Evolutionary conservation across 208 protist genomes (phyloP).

Genomic region (Balamuthia mandrillaris): DNA sequence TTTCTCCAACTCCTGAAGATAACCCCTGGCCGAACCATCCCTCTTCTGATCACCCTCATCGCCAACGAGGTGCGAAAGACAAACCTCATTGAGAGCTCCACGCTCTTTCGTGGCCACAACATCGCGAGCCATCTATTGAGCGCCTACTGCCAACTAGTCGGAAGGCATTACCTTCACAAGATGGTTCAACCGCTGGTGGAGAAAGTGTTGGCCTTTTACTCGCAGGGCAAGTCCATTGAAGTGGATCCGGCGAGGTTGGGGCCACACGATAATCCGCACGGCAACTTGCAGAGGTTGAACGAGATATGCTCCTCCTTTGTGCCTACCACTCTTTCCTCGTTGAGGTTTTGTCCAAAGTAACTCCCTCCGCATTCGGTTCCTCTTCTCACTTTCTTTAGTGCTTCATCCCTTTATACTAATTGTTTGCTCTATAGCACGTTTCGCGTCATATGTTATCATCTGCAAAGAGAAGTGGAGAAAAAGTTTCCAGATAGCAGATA

Average conservation of each 20-base stretch:
- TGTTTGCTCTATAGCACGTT: background rate
- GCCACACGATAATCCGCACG: background rate
- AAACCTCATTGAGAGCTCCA: background rate
- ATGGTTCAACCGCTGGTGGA: background rate
- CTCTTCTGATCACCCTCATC: background rate
- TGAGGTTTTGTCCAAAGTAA: background rate
- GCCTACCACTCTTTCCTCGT: background rate
- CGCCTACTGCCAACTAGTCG: background rate
- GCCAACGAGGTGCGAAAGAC: constrained; percentile 3
- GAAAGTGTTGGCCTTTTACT: background rate
- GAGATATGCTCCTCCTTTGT: background rate
- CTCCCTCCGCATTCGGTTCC: background rate
- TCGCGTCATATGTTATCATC: background rate
- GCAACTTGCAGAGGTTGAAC: background rate
- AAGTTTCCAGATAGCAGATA: constrained; percentile 13
- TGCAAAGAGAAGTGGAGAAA: background rate
- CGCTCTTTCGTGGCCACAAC: background rate
- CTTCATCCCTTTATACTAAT: background rate
- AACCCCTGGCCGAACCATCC: background rate
- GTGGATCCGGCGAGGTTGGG: background rate
- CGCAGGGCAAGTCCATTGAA: background rate
- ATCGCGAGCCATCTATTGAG: background rate
- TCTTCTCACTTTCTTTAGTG: background rate
- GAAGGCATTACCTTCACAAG: background rate
- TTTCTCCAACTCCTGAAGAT: background rate